phyloP scores from a whole-genome alignment of 148 eudicot genomes.

The Cornus kousa region DNA sequence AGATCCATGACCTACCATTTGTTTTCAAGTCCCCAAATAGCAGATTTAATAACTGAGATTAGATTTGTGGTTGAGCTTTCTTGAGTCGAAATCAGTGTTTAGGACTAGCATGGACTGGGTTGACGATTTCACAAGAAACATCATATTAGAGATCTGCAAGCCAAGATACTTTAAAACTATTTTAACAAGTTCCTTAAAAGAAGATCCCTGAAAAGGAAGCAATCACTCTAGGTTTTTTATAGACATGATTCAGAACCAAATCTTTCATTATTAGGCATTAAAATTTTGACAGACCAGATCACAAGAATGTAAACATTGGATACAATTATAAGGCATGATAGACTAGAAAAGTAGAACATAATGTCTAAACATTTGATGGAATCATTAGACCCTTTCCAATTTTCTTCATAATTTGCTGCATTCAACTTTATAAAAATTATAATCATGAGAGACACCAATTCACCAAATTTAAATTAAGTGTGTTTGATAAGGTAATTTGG shows the following conservation, averaged over 20 bases:
- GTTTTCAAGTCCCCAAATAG: neutral
- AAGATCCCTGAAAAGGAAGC: neutral
- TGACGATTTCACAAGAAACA: neutral
- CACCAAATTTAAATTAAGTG: too few relatives aligned
- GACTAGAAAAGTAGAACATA: neutral
- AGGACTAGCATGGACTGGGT: neutral
- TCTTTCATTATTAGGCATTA: neutral
- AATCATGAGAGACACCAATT: too few relatives aligned
- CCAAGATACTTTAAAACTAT: neutral
- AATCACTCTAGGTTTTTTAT: neutral
- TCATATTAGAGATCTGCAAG: neutral
- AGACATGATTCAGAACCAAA: neutral
- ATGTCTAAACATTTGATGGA: neutral
- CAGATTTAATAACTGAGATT: neutral
- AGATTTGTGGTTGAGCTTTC: neutral
- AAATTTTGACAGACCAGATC: too few relatives aligned
- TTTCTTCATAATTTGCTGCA: neutral
- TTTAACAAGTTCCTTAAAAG: neutral
- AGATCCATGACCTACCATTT: neutral
- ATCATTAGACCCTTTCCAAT: neutral
- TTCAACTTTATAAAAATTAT: too few relatives aligned
- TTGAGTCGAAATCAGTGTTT: neutral
- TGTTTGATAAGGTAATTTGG: too few relatives aligned
- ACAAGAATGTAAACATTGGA: too few relatives aligned
- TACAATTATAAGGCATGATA: too few relatives aligned